Conservation (phyloP, 805 yeast species). For the Metschnikowia lunata region DNA sequence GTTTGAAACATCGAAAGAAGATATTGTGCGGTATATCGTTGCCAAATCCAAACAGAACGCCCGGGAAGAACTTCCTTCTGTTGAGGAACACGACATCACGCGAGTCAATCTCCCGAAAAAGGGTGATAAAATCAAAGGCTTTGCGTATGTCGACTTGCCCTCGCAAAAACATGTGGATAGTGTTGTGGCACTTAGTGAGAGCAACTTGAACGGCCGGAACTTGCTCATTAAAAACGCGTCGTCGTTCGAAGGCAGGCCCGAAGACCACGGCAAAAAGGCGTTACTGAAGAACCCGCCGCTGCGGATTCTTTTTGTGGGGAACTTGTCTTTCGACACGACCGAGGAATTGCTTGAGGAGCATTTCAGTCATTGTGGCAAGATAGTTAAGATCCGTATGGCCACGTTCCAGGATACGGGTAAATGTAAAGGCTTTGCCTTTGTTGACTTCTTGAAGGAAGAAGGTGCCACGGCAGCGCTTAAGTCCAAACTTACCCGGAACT, state of each 20-base stretch:
- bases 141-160: conserved; percentile 83
- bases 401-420: conserved; percentile 96
- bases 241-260: conserved; percentile 86
- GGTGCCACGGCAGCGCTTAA: conserved; percentile 82
- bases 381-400: conserved; percentile 84
- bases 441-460: conserved; percentile 76
- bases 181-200: conserved; percentile 67
- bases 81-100: conserved; percentile 57
- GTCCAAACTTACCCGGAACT: conserved; percentile 59
- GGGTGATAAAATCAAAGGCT: conserved; percentile 70
- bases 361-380: conserved; percentile 89
- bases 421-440: conserved; percentile 93
- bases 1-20: conserved; percentile 76
- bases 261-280: conserved; percentile 36
- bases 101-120: conserved; percentile 80
- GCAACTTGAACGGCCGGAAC: conserved; percentile 75
- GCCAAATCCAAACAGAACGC: conserved; percentile 47
- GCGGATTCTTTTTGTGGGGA: conserved; percentile 86
- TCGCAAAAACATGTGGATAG: conserved; percentile 54
- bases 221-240: conserved; percentile 76
- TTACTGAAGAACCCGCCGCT: conserved; percentile 81
- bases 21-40: conserved; percentile 58
- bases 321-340: conserved; percentile 87
- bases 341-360: conserved; percentile 72
- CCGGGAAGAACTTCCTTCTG: conserved; percentile 24